These are phyloP conservation scores for Ensete ventricosum DNA, from an alignment of 176 grass and related monocot genomes.

Conservation along the genomic window DNA sequence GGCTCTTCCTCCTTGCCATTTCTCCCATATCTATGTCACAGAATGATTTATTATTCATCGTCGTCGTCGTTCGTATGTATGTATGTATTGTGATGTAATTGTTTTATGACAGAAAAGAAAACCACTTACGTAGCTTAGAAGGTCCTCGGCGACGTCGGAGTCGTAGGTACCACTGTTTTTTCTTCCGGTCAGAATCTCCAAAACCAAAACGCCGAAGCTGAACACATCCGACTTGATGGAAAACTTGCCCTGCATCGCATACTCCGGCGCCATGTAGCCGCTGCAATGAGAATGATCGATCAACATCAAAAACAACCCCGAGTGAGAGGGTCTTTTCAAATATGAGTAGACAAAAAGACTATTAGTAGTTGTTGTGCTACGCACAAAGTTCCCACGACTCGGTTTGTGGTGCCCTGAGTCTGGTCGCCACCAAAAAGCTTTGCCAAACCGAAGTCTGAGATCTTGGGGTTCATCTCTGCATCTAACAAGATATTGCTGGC, in stretches of 20 bases:
- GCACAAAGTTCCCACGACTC: constrained; percentile 34
- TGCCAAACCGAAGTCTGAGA: constrained; percentile 33
- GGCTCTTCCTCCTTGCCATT: constrained; percentile 11
- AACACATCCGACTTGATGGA: no score
- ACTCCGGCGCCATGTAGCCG: no score
- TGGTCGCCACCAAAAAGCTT: constrained; percentile 32
- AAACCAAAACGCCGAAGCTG: no score
- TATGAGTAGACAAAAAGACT: not conserved
- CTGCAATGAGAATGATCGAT: not conserved
- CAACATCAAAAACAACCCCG: constrained; percentile 27
- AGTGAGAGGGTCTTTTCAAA: no score
- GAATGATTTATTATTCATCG: not conserved
- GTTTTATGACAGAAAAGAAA: not conserved
- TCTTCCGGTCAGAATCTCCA: constrained; percentile 13
- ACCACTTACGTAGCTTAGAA: constrained; percentile 30
- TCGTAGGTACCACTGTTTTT: constrained; percentile 19
- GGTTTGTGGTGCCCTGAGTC: constrained; percentile 30
- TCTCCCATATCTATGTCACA: constrained; percentile 21
- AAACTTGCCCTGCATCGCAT: no score
- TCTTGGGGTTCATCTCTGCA: constrained; percentile 35
- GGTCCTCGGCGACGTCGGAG: constrained; percentile 6
- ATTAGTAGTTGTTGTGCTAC: not conserved
- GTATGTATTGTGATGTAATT: not conserved
- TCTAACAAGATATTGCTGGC: constrained; percentile 37
- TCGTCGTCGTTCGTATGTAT: not conserved